Evolutionary conservation across 352 stramenopile species (phyloP).

Genomic region (Phytophthora nicotianae): DNA sequence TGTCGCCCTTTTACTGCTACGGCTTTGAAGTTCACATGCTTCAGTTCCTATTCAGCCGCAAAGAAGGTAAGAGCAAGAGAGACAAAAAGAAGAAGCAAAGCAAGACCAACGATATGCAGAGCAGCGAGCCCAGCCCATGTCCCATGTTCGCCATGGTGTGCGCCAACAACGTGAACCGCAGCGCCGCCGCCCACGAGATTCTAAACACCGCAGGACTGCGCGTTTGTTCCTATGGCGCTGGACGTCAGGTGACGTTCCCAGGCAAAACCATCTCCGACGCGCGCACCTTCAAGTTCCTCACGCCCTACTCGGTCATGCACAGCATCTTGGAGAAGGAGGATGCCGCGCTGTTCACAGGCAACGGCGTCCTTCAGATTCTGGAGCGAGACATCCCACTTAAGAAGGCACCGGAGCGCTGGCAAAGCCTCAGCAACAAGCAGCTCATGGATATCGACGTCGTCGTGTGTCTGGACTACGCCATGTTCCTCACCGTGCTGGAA

Average conservation of each 20-base stretch:
- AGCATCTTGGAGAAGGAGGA: slow-evolving; percentile 57
- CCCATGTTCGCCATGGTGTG: slow-evolving; percentile 84
- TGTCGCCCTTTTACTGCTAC: slow-evolving; percentile 12
- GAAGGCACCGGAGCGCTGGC: slow-evolving; percentile 72
- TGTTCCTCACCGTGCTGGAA: slow-evolving; percentile 80
- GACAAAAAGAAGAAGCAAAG: slow-evolving; percentile 15
- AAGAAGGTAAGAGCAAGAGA: slow-evolving; percentile 12
- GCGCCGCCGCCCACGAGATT: slow-evolving; percentile 70
- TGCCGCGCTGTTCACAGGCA: slow-evolving; percentile 52
- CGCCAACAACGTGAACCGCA: slow-evolving; percentile 89
- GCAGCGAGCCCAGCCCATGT: background rate
- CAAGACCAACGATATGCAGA: slow-evolving; percentile 13
- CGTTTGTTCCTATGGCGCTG: slow-evolving; percentile 77
- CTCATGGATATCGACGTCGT: slow-evolving; percentile 71
- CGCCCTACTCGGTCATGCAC: slow-evolving; percentile 72
- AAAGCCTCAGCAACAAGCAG: slow-evolving; percentile 69
- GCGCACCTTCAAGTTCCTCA: slow-evolving; percentile 71
- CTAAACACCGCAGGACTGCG: slow-evolving; percentile 60
- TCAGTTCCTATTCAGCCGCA: slow-evolving; percentile 36
- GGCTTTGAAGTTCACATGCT: slow-evolving; percentile 35
- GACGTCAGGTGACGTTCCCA: slow-evolving; percentile 64
- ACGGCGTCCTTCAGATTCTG: slow-evolving; percentile 75
- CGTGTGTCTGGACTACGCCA: slow-evolving; percentile 82
- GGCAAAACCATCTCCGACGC: slow-evolving; percentile 37
- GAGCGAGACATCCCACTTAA: slow-evolving; percentile 79